These are phyloP conservation scores for Tuctoria greenei DNA, from an alignment of 176 grass and related monocot genomes.

Conservation along the genomic window DNA sequence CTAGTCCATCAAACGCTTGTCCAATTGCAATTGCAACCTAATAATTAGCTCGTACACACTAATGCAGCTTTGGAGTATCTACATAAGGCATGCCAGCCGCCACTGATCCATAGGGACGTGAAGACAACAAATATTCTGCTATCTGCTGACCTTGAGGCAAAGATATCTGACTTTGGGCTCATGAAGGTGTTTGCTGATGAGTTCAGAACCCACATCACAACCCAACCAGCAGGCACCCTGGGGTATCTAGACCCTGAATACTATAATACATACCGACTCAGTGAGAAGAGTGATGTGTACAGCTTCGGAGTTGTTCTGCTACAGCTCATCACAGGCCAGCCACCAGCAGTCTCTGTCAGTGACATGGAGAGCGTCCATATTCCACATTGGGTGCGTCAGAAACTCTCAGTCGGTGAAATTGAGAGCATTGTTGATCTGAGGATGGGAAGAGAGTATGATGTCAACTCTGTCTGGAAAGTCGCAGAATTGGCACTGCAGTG, in stretches of 20 bases:
- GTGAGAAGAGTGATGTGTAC: constrained; percentile 44
- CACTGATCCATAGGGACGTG: constrained; percentile 58
- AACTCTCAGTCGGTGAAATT: constrained; percentile 37
- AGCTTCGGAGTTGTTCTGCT: constrained; percentile 45
- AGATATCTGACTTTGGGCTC: constrained; percentile 57
- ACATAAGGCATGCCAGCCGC: not conserved
- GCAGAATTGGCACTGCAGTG: constrained; percentile 39
- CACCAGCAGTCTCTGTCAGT: not conserved
- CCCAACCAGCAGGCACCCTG: constrained; percentile 37
- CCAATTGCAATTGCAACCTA: not conserved
- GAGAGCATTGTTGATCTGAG: constrained; percentile 28
- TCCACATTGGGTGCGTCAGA: constrained; percentile 32
- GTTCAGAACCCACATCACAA: constrained; percentile 39
- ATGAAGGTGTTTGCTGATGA: constrained; percentile 32
- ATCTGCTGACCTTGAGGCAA: constrained; percentile 30
- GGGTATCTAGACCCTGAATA: constrained; percentile 66
- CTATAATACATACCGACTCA: constrained; percentile 42
- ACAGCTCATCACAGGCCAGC: constrained; percentile 32
- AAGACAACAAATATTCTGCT: constrained; percentile 58
- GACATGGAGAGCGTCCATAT: constrained; percentile 39
- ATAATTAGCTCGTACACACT: not conserved
- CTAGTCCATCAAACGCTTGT: not conserved
- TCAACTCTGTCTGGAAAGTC: constrained; percentile 46
- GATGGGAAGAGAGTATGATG: constrained; percentile 24
- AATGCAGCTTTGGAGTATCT: constrained; percentile 54